A percentile compares a stretch with the other conserved stretches of the same genome.
These are phyloP conservation scores for Cucumis variabilis DNA, from an alignment of 331 rosid species.

Conservation along the genomic window DNA sequence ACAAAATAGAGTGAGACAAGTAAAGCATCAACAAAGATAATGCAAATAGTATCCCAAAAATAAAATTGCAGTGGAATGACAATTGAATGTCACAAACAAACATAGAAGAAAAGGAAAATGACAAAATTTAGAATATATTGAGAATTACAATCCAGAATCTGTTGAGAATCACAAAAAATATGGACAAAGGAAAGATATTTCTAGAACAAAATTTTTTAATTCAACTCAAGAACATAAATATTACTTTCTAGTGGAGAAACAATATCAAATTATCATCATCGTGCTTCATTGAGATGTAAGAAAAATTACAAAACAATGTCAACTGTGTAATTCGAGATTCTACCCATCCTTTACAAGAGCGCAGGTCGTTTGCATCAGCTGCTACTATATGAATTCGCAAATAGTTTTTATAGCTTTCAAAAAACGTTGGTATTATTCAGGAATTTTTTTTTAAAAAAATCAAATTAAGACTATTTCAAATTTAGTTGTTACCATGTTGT, in stretches of 20 bases:
- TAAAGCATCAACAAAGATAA: conserved; percentile 28
- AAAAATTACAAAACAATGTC: conserved; percentile 75
- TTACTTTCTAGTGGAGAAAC: neutral
- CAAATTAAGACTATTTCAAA: too few species aligned
- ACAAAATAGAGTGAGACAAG: conserved; percentile 35
- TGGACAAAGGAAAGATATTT: neutral
- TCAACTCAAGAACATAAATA: neutral
- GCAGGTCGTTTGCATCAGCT: conserved; percentile 80
- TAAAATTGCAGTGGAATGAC: too few species aligned
- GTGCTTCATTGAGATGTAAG: neutral
- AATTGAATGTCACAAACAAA: too few species aligned
- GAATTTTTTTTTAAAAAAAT: too few species aligned
- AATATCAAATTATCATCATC: neutral
- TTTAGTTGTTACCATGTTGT: too few species aligned
- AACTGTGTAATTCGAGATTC: conserved; percentile 95
- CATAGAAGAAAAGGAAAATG: too few species aligned
- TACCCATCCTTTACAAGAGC: conserved; percentile 99
- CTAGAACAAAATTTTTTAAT: neutral
- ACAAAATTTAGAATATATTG: too few species aligned
- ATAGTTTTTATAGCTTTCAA: conserved; percentile 93
- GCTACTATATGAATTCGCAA: conserved; percentile 96
- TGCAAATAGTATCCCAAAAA: too few species aligned
- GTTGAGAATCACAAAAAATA: conserved; percentile 37
- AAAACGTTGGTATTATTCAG: too few species aligned
- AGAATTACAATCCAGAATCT: too few species aligned